These are phyloP conservation scores for Dactylorhiza incarnata DNA, from an alignment of 106 monocot genomes.

Conservation along the genomic window DNA sequence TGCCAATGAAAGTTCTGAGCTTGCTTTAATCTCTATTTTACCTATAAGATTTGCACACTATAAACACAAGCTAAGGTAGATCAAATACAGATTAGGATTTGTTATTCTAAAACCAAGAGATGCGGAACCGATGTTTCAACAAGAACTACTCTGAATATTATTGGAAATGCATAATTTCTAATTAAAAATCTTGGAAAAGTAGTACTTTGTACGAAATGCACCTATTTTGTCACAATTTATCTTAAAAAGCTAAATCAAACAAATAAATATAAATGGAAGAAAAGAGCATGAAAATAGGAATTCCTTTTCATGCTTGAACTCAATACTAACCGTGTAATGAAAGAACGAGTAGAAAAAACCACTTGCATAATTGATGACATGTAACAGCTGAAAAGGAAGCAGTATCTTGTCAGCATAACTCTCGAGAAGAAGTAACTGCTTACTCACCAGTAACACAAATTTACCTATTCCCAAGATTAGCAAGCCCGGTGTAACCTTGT, in stretches of 20 bases:
- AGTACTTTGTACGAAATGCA: neutral
- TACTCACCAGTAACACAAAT: neutral
- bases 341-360: constrained; percentile 61
- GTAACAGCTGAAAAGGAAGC: constrained; percentile 65
- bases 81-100: too few species aligned
- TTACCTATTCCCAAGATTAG: constrained; percentile 97
- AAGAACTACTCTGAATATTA: neutral
- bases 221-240: neutral
- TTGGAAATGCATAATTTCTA: neutral
- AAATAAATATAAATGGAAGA: neutral
- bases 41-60: too few species aligned
- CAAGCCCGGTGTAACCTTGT: constrained; percentile 88
- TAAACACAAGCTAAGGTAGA: too few species aligned
- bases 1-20: too few species aligned
- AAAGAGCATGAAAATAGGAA: neutral
- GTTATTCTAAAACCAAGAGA: too few species aligned
- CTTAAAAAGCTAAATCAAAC: neutral
- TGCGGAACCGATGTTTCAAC: too few species aligned
- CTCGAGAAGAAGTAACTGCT: neutral
- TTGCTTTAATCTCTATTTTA: too few species aligned
- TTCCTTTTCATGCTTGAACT: neutral
- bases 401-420: neutral
- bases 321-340: constrained; percentile 57
- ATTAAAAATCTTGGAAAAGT: neutral
- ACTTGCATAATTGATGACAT: constrained; percentile 97